Evolutionary conservation across 441 rosid species (phyloP), one percentile per base, ranked within the genome.

Genomic region (Iberis amara): DNA sequence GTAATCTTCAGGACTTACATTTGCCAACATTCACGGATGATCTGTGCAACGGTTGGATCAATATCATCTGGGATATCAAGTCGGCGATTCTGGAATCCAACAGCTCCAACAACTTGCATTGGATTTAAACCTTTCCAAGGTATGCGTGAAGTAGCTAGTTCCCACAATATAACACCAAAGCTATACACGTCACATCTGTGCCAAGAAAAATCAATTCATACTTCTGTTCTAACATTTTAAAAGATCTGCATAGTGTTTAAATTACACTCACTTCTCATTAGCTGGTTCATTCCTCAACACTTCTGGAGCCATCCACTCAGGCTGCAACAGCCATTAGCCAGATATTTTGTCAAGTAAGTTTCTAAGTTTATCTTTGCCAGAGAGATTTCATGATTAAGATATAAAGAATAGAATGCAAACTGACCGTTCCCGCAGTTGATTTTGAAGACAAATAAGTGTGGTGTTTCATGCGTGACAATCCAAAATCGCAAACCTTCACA

Each of bases 251-350:
- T 31, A 13, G 56, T 27, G 23, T 51, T 42, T 1, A 41, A 42
- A 10, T 40, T 53, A 62, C 59, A 75, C 96, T 73, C 70, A 92
- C 96, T 89, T 94, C 73, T 94, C 99, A 55, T 94, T 76, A 60
- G 99, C 96, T 2, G 80, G 99, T 78, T 94, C 99, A 69, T 94
- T 89, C 73, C 99, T 80, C 53, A 94, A 73, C 62, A 94, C 85
- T 83, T 94, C 99, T 2, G 99, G 99, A 40, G 99, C 99, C 99
- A 94, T 94, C 99, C 99, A 94, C 66, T 94, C 99, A 11, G 99
- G 96, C 99, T 94, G 86, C 76, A 75, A 1, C 5, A 46, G 6
- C 8, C 68, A 70, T 61, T 26, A 66, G 59, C 27, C 68, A 57
- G 52, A 11, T 40, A 57, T 23, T 5, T 21, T 55, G 12, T 40